phyloP scores from a whole-genome alignment of 305 asterid species.

The Fraxinus baroniana region DNA sequence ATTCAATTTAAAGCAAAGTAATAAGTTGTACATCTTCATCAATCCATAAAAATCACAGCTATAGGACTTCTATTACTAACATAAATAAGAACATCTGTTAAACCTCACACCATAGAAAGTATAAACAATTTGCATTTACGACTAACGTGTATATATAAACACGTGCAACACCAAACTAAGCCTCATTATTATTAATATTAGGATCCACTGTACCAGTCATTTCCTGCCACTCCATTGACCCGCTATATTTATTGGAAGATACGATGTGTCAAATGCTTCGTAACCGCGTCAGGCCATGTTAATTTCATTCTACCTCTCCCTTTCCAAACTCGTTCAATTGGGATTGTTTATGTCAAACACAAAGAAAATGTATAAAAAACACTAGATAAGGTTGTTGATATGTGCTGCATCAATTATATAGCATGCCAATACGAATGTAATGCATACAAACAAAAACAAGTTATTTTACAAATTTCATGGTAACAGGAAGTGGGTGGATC shows the following conservation, averaged over 20 bases:
- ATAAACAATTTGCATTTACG: constrained; percentile 2
- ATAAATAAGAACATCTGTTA: neutral
- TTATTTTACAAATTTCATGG: neutral
- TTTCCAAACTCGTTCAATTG: neutral
- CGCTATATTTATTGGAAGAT: neutral
- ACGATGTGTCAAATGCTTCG: neutral
- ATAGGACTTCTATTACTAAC: constrained; percentile 14
- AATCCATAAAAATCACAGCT: neutral
- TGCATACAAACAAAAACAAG: neutral
- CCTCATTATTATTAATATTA: neutral
- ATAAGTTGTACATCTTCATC: constrained; percentile 5
- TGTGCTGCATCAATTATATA: constrained; percentile 3
- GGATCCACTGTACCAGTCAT: neutral
- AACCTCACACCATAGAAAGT: neutral
- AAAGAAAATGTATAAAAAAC: neutral
- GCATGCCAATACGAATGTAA: constrained; percentile 8
- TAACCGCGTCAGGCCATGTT: neutral
- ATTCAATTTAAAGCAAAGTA: constrained; percentile 22
- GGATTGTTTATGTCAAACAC: neutral
- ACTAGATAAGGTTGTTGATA: neutral
- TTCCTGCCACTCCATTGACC: neutral
- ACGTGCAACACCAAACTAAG: neutral
- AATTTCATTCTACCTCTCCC: neutral
- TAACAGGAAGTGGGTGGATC: neutral
- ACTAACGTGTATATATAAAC: constrained; percentile 10